phyloP scores from a whole-genome alignment of 768 basidiomycete species.

The Suillus placidus region DNA sequence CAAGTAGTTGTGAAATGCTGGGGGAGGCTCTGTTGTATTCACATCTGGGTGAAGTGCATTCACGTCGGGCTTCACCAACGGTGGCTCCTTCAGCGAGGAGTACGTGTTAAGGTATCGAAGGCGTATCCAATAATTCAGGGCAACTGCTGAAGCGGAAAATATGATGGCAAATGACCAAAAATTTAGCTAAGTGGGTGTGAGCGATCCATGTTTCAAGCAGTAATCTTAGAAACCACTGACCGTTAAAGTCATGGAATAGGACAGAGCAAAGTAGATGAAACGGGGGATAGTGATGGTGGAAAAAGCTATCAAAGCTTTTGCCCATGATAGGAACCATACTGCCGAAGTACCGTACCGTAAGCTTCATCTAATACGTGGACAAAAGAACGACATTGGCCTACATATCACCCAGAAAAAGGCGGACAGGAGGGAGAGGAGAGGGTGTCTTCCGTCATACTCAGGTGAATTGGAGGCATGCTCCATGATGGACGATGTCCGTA shows the following conservation, averaged over 20 bases:
- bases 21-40: constrained; percentile 69
- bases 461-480: constrained; percentile 21
- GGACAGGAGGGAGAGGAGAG: constrained; percentile 73
- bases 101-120: constrained; percentile 79
- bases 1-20: constrained; percentile 92
- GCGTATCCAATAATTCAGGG: constrained; percentile 82
- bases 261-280: constrained; percentile 74
- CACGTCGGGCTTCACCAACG: constrained; percentile 78
- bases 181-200: constrained; percentile 60
- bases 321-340: constrained; percentile 88
- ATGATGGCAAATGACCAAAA: constrained; percentile 90
- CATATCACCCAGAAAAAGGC: constrained; percentile 85
- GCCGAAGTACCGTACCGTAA: constrained; percentile 7
- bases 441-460: constrained; percentile 53
- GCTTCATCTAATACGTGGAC: constrained; percentile 12
- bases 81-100: constrained; percentile 77
- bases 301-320: constrained; percentile 72
- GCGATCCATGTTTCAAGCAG: constrained; percentile 6
- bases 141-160: constrained; percentile 65
- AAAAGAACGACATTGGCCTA: constrained; percentile 43
- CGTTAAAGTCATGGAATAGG: constrained; percentile 88
- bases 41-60: constrained; percentile 92
- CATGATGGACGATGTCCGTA: constrained; percentile 22
- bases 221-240: constrained; percentile 42
- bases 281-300: constrained; percentile 82